Evolutionary conservation across 78 protist species (phyloP).

Genomic region (Salpingoeca rosetta): DNA sequence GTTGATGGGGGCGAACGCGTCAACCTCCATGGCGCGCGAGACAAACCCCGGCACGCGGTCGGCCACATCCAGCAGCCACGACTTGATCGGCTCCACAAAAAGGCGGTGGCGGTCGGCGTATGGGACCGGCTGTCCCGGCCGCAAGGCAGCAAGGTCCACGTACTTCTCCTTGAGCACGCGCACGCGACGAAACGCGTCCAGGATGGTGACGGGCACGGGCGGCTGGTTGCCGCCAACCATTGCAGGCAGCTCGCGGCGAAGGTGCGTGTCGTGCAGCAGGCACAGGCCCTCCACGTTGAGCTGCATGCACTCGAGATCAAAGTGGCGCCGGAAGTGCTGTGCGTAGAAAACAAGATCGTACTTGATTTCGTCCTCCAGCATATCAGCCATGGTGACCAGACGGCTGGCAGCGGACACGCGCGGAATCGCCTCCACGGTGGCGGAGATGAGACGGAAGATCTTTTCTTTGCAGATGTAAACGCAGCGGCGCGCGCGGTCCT

Average conservation of each 20-base stretch:
- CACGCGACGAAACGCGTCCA: neutral
- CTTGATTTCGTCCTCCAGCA: neutral
- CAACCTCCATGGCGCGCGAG: neutral
- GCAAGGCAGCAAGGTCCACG: neutral
- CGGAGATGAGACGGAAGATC: neutral
- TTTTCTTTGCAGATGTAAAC: neutral
- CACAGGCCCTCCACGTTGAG: neutral
- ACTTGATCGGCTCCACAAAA: neutral
- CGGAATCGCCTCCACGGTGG: neutral
- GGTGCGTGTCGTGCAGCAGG: neutral
- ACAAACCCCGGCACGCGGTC: neutral
- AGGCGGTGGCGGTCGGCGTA: neutral
- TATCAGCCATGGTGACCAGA: neutral
- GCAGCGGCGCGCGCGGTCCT: neutral
- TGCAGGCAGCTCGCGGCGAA: neutral
- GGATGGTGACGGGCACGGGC: neutral
- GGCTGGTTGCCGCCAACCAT: too few relatives aligned
- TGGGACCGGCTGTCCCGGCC: neutral
- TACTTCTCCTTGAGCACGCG: neutral
- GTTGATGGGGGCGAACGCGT: neutral
- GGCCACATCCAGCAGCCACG: neutral
- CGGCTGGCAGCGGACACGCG: neutral
- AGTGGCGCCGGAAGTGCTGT: neutral
- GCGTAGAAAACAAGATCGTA: neutral
- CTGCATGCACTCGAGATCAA: neutral